phyloP scores from a whole-genome alignment of 805 yeast species.

The Teunomyces aglyptinius region DNA sequence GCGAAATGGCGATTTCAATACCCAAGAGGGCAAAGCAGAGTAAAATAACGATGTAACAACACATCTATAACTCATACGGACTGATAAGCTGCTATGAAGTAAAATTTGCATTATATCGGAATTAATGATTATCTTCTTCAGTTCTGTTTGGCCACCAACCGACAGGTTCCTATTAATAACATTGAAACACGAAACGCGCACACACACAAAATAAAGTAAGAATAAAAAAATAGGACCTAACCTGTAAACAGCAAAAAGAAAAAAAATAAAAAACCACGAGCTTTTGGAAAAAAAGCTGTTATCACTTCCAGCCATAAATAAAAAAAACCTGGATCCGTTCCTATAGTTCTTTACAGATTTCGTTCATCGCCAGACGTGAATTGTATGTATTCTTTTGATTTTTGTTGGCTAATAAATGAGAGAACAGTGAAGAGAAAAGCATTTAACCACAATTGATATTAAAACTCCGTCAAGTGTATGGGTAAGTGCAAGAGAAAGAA shows the following conservation, averaged over 20 bases:
- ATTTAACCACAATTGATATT: not conserved
- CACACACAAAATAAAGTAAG: not conserved
- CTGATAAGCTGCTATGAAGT: not conserved
- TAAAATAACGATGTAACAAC: not conserved
- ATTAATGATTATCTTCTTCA: not conserved
- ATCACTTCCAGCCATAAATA: slow-evolving; percentile 1
- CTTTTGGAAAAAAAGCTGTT: not conserved
- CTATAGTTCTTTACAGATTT: slow-evolving; percentile 1
- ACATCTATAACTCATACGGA: not conserved
- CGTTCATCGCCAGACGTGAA: slow-evolving; percentile 2
- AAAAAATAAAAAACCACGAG: slow-evolving; percentile 1
- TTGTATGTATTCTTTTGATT: not conserved
- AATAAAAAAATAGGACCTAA: not conserved
- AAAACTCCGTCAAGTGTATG: not conserved
- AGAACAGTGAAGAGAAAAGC: not conserved
- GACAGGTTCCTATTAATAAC: slow-evolving; percentile 4
- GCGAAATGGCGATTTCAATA: not conserved
- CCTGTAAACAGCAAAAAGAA: not conserved
- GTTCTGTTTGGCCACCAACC: not conserved
- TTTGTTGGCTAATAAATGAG: not conserved
- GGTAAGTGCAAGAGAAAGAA: not conserved
- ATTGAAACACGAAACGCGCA: slow-evolving; percentile 5
- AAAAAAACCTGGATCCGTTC: not conserved
- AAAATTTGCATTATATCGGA: not conserved
- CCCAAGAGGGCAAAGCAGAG: no score